phyloP scores from a whole-genome alignment of 768 basidiomycete species.

The Boletus vinaceobasis region DNA sequence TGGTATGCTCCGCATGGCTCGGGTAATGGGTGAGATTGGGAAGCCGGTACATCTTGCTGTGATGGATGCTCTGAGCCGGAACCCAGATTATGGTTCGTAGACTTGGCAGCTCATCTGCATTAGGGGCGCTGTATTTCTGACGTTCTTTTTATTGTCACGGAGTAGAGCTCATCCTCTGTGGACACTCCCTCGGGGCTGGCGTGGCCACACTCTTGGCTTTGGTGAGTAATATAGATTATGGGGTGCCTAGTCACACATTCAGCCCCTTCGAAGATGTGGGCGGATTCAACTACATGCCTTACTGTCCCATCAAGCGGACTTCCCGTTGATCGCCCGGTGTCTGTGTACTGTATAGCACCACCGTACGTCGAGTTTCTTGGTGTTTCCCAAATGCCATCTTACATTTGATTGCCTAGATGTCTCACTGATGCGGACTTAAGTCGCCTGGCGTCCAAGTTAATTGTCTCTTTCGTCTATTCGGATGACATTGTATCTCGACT shows the following conservation, averaged over 20 bases:
- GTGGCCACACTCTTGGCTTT: conserved; percentile 73
- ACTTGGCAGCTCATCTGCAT: not conserved
- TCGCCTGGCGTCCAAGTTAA: conserved; percentile 56
- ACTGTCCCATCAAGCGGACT: conserved; percentile 67
- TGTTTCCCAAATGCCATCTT: not conserved
- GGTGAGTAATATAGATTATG: conserved; percentile 37
- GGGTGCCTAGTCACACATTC: not conserved
- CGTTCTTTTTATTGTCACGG: not conserved
- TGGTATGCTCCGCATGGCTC: conserved; percentile 78
- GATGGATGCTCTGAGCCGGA: conserved; percentile 60
- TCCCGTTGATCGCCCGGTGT: conserved; percentile 60
- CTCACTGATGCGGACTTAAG: conserved; percentile 59
- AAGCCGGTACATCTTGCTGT: conserved; percentile 78
- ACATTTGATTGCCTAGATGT: conserved; percentile 40
- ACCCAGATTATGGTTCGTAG: conserved; percentile 67
- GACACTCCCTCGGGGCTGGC: conserved; percentile 82
- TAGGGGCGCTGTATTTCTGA: not conserved
- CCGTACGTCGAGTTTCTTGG: conserved; percentile 48
- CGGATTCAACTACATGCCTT: conserved; percentile 73
- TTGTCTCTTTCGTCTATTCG: conserved; percentile 78
- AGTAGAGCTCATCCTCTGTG: conserved; percentile 69
- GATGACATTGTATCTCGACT: conserved; percentile 79
- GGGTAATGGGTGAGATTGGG: conserved; percentile 71
- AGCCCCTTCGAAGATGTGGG: conserved; percentile 66
- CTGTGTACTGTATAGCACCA: conserved; percentile 77